Evolutionary conservation across 176 grass and related monocot genomes (phyloP), one percentile per base, ranked within the genome.

Genomic region (Puya raimondii): DNA sequence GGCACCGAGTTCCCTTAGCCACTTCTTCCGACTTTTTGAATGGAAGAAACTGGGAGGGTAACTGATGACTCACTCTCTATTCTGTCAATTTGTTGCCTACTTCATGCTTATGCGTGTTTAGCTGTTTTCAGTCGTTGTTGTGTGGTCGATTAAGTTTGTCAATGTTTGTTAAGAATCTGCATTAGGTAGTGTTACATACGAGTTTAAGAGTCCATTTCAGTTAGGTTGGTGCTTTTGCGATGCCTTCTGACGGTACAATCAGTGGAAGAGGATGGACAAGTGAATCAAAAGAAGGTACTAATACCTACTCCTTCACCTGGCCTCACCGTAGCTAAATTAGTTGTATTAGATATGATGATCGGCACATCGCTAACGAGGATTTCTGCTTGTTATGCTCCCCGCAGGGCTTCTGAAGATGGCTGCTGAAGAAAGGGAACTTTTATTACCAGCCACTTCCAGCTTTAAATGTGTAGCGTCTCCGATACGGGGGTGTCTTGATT

Each of bases 21-120:
- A 75, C 68, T 85, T 88, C 88, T 96, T 88, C 85, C 78, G 80
- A 68, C 77, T 93, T 88, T 96, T 96, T 86, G 65, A 42, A 80
- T 85, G 80, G 77, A 90, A 88, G 85, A 84, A 80, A 53, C 77
- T 76, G 74, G 73, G 74, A 68, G 80, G 54, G 27, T 23, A 61
- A 16, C 21, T 61, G 56, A 61, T 10, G 21, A 21, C 17, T 61
- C 56, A 61, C 56, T 61, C 56, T 61, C 17, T 22, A 22, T 61
- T 61, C 56, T 61, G 56, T 61, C 56, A 61, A 9, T 61, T 61
- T 61, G 56, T 61, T 20, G 9, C 21, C 56, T 22, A 22, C 15
- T 15, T 7, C 17, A 20, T 61, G 56, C 56, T 61, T 61, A 22
- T 18, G 53, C 13, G 2, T 57, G 2, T 57, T 17, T 16, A 57